phyloP scores from a whole-genome alignment of 768 basidiomycete species.

The Tylopilus balloui region DNA sequence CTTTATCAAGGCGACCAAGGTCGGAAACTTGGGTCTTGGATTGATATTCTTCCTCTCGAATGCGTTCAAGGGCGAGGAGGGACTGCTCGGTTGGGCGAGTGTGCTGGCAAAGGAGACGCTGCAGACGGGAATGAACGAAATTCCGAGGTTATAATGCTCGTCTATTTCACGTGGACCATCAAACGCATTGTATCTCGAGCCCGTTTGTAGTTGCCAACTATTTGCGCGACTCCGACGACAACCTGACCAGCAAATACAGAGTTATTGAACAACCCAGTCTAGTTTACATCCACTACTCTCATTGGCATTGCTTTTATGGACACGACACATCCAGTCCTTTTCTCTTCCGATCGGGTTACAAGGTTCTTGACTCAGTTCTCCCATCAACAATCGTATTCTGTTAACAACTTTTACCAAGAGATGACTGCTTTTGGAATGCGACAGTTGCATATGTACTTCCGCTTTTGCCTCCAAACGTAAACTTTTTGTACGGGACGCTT shows the following conservation, averaged over 20 bases:
- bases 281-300: too few species aligned
- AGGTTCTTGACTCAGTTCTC: neutral
- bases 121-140: slow-evolving; percentile 55
- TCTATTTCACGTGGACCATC: neutral
- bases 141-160: slow-evolving; percentile 29
- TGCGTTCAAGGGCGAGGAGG: slow-evolving; percentile 38
- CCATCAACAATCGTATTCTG: neutral
- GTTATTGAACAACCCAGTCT: too few species aligned
- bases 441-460: slow-evolving; percentile 69
- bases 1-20: slow-evolving; percentile 67
- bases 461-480: slow-evolving; percentile 71
- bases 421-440: slow-evolving; percentile 52
- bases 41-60: slow-evolving; percentile 64
- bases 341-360: too few species aligned
- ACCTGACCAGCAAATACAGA: too few species aligned
- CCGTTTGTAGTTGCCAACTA: neutral
- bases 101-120: slow-evolving; percentile 67
- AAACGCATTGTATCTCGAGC: neutral
- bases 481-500: slow-evolving; percentile 65
- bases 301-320: too few species aligned
- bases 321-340: too few species aligned
- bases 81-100: slow-evolving; percentile 62
- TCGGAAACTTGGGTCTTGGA: slow-evolving; percentile 68
- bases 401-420: neutral
- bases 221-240: neutral